phyloP scores from a whole-genome alignment of 257 asterid genomes.

The Nicotiana obtusifolia region DNA sequence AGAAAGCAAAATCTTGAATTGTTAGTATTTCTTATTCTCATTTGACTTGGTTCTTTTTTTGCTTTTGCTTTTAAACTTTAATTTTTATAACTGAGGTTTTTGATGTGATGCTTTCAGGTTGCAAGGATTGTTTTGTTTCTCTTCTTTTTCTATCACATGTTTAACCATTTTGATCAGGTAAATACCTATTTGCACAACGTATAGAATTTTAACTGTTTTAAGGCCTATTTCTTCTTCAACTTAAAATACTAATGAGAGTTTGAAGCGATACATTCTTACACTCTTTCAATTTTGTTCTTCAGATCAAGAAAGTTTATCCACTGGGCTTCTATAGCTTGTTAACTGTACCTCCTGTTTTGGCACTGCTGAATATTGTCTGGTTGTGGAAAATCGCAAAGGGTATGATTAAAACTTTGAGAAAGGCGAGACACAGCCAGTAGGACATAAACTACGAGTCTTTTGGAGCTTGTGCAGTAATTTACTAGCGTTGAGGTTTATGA shows the following conservation, averaged over 20 bases:
- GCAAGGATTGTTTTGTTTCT: constrained; percentile 72
- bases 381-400: constrained; percentile 82
- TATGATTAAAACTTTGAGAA: constrained; percentile 63
- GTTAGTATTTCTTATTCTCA: neutral
- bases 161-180: constrained; percentile 77
- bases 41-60: neutral
- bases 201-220: neutral
- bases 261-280: neutral
- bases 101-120: constrained; percentile 45
- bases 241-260: neutral
- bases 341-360: constrained; percentile 47
- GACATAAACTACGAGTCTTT: neutral
- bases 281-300: constrained; percentile 17
- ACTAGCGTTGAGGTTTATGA: neutral
- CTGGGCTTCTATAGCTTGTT: constrained; percentile 74
- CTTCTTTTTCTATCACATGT: constrained; percentile 74
- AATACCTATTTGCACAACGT: constrained; percentile 12
- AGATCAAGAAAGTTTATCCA: constrained; percentile 58
- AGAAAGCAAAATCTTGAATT: neutral
- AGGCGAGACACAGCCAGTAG: constrained; percentile 49
- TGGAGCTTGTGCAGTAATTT: neutral
- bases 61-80: neutral
- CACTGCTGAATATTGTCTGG: constrained; percentile 69
- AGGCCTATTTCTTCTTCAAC: neutral
- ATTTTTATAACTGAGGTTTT: constrained; percentile 10